Evolutionary conservation across 2,329 filamentous ascomycete genomes (phyloP), one percentile per base, ranked within the genome.

Genomic region (Phaeosphaeriaceae sp.): DNA sequence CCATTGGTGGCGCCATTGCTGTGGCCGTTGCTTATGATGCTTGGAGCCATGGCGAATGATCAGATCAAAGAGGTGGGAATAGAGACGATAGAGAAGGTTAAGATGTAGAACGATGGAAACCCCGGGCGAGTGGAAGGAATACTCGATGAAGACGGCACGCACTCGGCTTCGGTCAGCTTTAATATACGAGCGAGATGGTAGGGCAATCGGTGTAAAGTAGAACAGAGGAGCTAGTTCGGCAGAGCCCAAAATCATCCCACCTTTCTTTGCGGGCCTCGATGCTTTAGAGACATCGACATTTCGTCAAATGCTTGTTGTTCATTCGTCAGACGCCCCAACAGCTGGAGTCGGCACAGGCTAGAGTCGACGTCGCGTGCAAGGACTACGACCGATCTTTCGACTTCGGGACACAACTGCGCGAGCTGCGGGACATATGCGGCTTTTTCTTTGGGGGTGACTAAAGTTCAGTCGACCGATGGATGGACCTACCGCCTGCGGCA

Each of bases 361-460:
- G 63, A 62, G 62, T 58, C 51, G 60, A 65, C 36, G 51, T 65
- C 48, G 62, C 51, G 56, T 63, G 67, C 70, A 47, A 71, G 62
- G 60, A 62, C 63, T 58, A 61, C 63, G 65, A 65, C 62, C 65
- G 63, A 57, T 62, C 56, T 65, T 65, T 53, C 54, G 60, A 55
- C 59, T 63, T 74, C 69, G 71, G 74, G 65, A 54, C 54, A 70
- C 69, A 60, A 61, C 56, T 67, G 72, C 69, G 71, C 73, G 73
- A 74, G 66, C 61, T 62, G 69, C 70, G 73, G 73, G 65, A 69
- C 63, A 58, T 58, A 60, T 71, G 68, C 68, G 68, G 73, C 62
- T 69, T 72, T 74, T 73, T 70, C 58, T 60, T 69, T 56, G 48
- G 60, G 63, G 62, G 69, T 76, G 74, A 76, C 74, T 76, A 76